Evolutionary conservation across 306 rosid genomes (phyloP), one percentile per base, ranked within the genome.

Genomic region (Fragaria vesca): DNA sequence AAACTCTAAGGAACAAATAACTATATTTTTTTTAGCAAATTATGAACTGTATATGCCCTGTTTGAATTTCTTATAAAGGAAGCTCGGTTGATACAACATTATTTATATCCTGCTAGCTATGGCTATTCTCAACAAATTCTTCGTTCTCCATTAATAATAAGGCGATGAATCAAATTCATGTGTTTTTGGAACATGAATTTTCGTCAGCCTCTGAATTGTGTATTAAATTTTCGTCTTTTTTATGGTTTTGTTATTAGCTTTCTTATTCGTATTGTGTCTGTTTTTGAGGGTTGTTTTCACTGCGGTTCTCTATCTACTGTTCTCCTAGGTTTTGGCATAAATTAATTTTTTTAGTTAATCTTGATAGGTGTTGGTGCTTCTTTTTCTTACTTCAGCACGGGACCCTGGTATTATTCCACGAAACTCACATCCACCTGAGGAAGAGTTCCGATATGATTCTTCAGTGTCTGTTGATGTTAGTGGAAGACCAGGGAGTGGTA

Each of bases 321-420:
- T 78, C n/a, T 74, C 63, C 28, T 50, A 77, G 69, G 50, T 46
- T 74, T 78, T 83, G 68, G 38, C 77, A 42, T 58, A 5, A 74
- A 61, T 81, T 90, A 84, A 89, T 88, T 38, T 74, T 74, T 69
- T n/a, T 76, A 73, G 82, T 79, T 88, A 74, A 72, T 85, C 65
- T 81, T 80, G 85, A 76, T 74, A 94, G 98, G 96, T 94, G 62
- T 80, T 94, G 93, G 89, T 84, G 80, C 93, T 91, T 88, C 98
- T 94, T 79, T 86, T 86, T 86, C 90, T 91, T 83, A 90, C 98
- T 85, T 94, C 98, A 65, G 89, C 97, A 28, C 90, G 90, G 81
- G 98, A 94, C 84, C 98, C 98, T 26, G 98, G 97, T 72, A 86
- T 94, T n/a, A 83, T 94, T 79, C 97, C 98, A 15, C 87, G 96